A percentile compares a stretch with the other conserved stretches of the same genome.
These are phyloP conservation scores for Odontarrhena argentea DNA, from an alignment of 345 rosid species.

Conservation along the genomic window DNA sequence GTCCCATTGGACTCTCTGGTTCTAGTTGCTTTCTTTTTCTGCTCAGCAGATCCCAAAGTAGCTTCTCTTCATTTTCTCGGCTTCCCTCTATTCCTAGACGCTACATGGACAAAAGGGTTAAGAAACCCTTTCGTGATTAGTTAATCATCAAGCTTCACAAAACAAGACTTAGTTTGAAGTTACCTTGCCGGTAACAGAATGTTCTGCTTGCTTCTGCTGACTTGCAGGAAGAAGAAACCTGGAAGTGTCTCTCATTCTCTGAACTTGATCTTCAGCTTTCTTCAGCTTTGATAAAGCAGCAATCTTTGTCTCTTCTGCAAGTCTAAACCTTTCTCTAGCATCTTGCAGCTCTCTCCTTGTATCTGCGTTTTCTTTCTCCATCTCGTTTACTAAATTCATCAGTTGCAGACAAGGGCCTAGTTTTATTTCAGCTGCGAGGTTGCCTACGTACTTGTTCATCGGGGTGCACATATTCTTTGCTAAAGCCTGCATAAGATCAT, in stretches of 20 bases:
- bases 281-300: conserved; percentile 50
- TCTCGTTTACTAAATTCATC: conserved; percentile 49
- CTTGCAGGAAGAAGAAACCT: conserved; percentile 33
- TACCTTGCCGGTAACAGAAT: conserved; percentile 33
- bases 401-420: conserved; percentile 49
- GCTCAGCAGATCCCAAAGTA: conserved; percentile 51
- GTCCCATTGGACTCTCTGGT: conserved; percentile 55
- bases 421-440: conserved; percentile 53
- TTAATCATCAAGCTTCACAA: conserved; percentile 3
- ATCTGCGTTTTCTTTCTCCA: conserved; percentile 48
- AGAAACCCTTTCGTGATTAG: conserved; percentile 19
- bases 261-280: conserved; percentile 47
- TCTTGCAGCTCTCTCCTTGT: conserved; percentile 53
- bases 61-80: conserved; percentile 44
- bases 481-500: conserved; percentile 51
- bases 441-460: conserved; percentile 54
- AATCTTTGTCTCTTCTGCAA: conserved; percentile 51
- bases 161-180: not conserved
- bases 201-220: conserved; percentile 25
- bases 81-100: conserved; percentile 41
- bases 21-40: conserved; percentile 48
- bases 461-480: conserved; percentile 57
- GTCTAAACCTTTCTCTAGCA: conserved; percentile 47
- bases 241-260: conserved; percentile 39
- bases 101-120: conserved; percentile 37